Conservation (phyloP, 2,329 filamentous ascomycete genomes). For the Talaromyces sp. region DNA sequence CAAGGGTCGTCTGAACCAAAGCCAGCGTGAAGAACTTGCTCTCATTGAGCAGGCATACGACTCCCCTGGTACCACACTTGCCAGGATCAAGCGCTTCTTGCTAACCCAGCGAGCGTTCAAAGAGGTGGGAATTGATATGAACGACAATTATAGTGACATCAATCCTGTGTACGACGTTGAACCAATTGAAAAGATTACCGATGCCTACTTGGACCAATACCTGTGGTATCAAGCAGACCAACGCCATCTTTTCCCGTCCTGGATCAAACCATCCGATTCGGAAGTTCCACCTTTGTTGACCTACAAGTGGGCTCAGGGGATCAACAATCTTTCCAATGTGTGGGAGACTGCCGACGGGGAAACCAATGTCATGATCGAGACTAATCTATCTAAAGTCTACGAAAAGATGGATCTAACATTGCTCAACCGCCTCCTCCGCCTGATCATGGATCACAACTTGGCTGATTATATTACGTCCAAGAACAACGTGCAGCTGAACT, state of each 20-base stretch:
- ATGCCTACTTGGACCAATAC: constrained; percentile 97
- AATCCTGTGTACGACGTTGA: constrained; percentile 99
- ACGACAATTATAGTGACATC: constrained; percentile 98
- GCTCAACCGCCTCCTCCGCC: constrained; percentile 81
- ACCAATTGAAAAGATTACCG: constrained; percentile 98
- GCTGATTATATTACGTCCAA: constrained; percentile 99
- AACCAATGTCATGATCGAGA: constrained; percentile 98
- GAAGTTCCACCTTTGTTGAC: constrained; percentile 91
- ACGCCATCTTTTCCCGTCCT: constrained; percentile 91
- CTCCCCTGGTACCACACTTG: constrained; percentile 90
- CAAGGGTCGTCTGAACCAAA: constrained; percentile 94
- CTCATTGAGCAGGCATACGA: constrained; percentile 98
- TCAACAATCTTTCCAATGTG: constrained; percentile 94
- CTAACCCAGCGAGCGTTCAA: constrained; percentile 98
- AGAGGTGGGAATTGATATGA: constrained; percentile 99
- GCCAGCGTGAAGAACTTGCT: constrained; percentile 91
- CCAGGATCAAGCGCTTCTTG: constrained; percentile 94
- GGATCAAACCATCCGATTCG: constrained; percentile 98
- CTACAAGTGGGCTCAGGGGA: constrained; percentile 99
- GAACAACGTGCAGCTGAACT: constrained; percentile 98
- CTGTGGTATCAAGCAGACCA: constrained; percentile 99
- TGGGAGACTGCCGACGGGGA: constrained; percentile 94
- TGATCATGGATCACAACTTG: constrained; percentile 99
- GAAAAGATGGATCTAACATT: constrained; percentile 98
- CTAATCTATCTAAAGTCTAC: constrained; percentile 96